Base-by-base conservation (phyloP, 2,329 filamentous ascomycete species). In the Nothophaeocryptopus gaeumannii region DNA sequence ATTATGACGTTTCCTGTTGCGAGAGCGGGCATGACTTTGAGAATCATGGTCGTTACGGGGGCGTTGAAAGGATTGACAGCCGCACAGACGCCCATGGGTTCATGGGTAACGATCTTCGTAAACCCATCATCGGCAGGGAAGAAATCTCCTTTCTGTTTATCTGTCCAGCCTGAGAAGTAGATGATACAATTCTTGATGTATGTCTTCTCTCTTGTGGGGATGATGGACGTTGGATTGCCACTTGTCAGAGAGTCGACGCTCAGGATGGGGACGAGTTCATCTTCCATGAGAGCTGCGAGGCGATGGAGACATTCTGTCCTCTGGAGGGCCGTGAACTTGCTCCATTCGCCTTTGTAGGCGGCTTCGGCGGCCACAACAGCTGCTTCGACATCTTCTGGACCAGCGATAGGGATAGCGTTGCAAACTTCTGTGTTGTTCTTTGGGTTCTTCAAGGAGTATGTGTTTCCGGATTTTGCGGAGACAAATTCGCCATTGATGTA, bases 21-120 rank as follows among this genome's bases (percentile, higher is more conserved):
- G 0, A 85, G 62, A 1, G 78, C 78, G 0, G 80, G 77, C 0
- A 72, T 75, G 13, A 84, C 68, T 64, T 85, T 85, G 38, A 73
- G 70, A 5, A 73, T 63, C 5, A 72, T 72, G 2, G 80, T 64
- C n/a, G 74, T 60, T 5, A 83, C 61, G 5, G 80, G 80, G 47
- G 76, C 75, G 63, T 77, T 78, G 59, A 61, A 55, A 5, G 53
- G 45, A 13, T 45, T 45, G 29, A 55, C 44, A 5, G 46, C 53
- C 10, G 53, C 50, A 32, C 53, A 53, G n/a, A 55, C 46, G n/a
- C 53, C 53, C 2, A 47, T 30, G 8, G 53, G 53, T 31, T 55
- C 50, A 30, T 50, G 53, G 0, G 40, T 49, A 7, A 55, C 49
- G 32, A 52, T 52, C 37, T 49, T 55, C 8, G 44, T 36, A 13